Evolutionary conservation across 768 basidiomycete genomes (phyloP), one percentile per base, ranked within the genome.

Genomic region (Boletus speciosus): DNA sequence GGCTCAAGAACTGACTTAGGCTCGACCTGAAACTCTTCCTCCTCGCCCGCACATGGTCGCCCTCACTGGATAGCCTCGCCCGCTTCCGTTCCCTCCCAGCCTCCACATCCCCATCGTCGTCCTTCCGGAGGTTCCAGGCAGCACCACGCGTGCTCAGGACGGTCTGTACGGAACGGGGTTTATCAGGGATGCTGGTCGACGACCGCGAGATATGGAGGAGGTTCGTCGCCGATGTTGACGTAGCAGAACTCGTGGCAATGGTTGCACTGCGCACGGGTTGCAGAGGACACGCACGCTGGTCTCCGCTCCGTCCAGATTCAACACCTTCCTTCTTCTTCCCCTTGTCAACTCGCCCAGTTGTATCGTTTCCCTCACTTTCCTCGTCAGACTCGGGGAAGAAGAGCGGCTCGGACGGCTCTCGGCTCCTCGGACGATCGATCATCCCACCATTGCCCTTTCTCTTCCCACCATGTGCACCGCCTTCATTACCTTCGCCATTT

Each of bases 1-100:
- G 65, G 58, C 82, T 74, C 11, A 84, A 78, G 70, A 84, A 89
- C 11, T 70, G 76, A 41, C 71, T 75, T 52, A 90, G 62, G 47
- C 68, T 76, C 47, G 69, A 74, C 51, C 79, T 74, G 48, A 88
- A 67, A 32, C 64, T 73, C 54, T 70, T 65, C 54, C 58, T 65
- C 40, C 64, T 62, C n/a, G 4, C 46, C 32, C 31, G 57, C 21
- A 29, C 39, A 10, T 38, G 44, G 42, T 43, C 51, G 0, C 32
- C 34, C 15, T 65, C 67, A 29, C 1, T 49, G 7, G 56, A 59
- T 44, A 67, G 16, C 43, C 61, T 63, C 45, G 69, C 51, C 36
- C 75, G 78, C 70, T 81, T 84, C 56, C 61, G 55, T 43, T 57
- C 69, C 25, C 69, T 69, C 21, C 60, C 59, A 19, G 40, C 46